A percentile compares a stretch with the other conserved stretches of the same genome.
These are phyloP conservation scores for Coemansia sp. DNA, from an alignment of 192 early-diverging fungal genomes.

Conservation along the genomic window DNA sequence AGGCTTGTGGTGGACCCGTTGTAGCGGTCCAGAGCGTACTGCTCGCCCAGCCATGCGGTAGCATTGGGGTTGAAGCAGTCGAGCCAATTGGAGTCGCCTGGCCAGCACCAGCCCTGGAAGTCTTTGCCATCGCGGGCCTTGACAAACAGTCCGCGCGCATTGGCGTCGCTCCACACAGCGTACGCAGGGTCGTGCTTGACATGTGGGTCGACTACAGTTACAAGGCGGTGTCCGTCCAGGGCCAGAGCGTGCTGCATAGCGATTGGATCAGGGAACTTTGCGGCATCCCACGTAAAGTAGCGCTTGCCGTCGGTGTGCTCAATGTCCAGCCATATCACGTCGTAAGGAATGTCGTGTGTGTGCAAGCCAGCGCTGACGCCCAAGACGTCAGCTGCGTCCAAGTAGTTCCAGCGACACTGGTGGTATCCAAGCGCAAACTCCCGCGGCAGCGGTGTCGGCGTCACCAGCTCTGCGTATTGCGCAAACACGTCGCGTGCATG, in stretches of 20 bases:
- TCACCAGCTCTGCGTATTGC: conserved; percentile 77
- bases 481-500: conserved; percentile 64
- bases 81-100: conserved; percentile 86
- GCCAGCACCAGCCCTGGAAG: conserved; percentile 99
- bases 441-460: conserved; percentile 80
- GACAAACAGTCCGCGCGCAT: conserved; percentile 72
- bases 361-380: conserved; percentile 88
- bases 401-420: conserved; percentile 99
- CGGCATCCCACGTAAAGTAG: conserved; percentile 95
- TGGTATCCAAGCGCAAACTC: conserved; percentile 91
- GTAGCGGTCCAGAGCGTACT: conserved; percentile 80
- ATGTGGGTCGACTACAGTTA: conserved; percentile 96
- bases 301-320: conserved; percentile 98
- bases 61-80: conserved; percentile 85
- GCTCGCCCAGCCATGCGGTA: conserved; percentile 73
- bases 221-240: conserved; percentile 74
- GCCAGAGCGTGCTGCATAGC: conserved; percentile 80
- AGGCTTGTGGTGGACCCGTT: conserved; percentile 75
- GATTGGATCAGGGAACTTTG: conserved; percentile 85
- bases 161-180: conserved; percentile 74
- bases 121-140: conserved; percentile 70
- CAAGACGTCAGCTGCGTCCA: conserved; percentile 83
- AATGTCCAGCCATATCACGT: conserved; percentile 99
- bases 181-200: conserved; percentile 84
- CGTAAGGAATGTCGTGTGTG: conserved; percentile 88